These are phyloP conservation scores for Alternaria tenuissima DNA, from an alignment of 2,329 filamentous ascomycete species.

Conservation along the genomic window DNA sequence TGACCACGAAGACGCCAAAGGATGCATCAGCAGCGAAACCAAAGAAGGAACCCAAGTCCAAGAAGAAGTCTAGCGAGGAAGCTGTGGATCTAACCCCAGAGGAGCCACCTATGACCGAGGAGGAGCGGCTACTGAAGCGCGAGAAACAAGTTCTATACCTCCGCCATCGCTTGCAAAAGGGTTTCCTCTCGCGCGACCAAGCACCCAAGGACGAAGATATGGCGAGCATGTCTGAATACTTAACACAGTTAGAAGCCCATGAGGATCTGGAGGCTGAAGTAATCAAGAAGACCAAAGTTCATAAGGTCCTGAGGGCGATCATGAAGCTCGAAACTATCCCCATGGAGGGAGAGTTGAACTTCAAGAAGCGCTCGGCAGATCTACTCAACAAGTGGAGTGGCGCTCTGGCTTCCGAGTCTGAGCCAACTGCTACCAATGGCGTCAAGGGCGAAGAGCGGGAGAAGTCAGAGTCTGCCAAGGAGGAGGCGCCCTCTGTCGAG, in stretches of 20 bases:
- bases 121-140: constrained; percentile 64
- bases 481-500: constrained; percentile 43
- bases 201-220: constrained; percentile 88
- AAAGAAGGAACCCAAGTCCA: constrained; percentile 67
- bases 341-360: constrained; percentile 85
- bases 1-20: constrained; percentile 54
- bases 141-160: constrained; percentile 84
- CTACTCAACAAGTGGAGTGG: constrained; percentile 91
- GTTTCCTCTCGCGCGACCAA: constrained; percentile 84
- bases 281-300: constrained; percentile 92
- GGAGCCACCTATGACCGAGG: constrained; percentile 63
- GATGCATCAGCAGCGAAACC: constrained; percentile 58
- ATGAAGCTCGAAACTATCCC: constrained; percentile 82
- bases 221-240: constrained; percentile 77
- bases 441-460: constrained; percentile 49
- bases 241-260: constrained; percentile 82
- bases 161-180: constrained; percentile 93
- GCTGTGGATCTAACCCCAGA: constrained; percentile 64
- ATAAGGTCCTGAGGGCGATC: constrained; percentile 96
- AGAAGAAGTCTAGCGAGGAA: constrained; percentile 61
- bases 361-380: constrained; percentile 82
- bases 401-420: constrained; percentile 61
- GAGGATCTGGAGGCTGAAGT: constrained; percentile 86
- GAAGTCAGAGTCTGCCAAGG: constrained; percentile 46
- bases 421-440: constrained; percentile 42